Conservation (phyloP, 2,329 filamentous ascomycete species). For the Epichloe elymi region DNA sequence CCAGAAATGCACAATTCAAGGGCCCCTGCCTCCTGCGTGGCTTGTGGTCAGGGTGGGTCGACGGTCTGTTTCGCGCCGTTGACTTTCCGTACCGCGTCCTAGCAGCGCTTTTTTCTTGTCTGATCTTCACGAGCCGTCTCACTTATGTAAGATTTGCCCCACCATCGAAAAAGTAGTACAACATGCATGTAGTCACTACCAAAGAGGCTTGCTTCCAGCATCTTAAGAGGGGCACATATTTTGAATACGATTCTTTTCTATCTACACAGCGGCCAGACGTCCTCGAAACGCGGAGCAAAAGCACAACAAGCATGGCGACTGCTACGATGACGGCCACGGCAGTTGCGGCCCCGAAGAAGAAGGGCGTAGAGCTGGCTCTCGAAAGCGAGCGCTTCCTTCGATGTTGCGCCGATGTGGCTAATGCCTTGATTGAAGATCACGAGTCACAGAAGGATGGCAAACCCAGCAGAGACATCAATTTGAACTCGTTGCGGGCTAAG, state of each 20-base stretch:
- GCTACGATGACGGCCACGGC: constrained; percentile 53
- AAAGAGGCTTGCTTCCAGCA: neutral
- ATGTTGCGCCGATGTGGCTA: constrained; percentile 91
- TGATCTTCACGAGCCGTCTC: neutral
- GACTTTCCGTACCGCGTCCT: too few species aligned
- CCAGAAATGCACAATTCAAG: neutral
- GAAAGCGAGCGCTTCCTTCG: constrained; percentile 92
- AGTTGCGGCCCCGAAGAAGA: constrained; percentile 56
- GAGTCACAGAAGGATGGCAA: constrained; percentile 66
- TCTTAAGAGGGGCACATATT: neutral
- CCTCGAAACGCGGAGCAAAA: neutral
- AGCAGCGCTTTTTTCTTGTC: too few species aligned
- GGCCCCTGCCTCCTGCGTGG: neutral
- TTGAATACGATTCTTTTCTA: neutral
- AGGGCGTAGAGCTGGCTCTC: constrained; percentile 60
- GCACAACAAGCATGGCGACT: constrained; percentile 23
- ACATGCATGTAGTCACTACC: neutral
- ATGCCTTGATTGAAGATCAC: constrained; percentile 85
- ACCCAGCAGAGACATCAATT: constrained; percentile 74
- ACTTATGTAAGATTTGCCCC: constrained; percentile 5
- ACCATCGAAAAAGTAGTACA: neutral
- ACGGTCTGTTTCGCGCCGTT: too few species aligned
- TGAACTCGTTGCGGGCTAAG: constrained; percentile 77
- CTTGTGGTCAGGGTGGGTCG: too few species aligned
- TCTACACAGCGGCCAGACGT: neutral